Evolutionary conservation across 306 rosid species (phyloP).

Genomic region (Glycine tomentella): DNA sequence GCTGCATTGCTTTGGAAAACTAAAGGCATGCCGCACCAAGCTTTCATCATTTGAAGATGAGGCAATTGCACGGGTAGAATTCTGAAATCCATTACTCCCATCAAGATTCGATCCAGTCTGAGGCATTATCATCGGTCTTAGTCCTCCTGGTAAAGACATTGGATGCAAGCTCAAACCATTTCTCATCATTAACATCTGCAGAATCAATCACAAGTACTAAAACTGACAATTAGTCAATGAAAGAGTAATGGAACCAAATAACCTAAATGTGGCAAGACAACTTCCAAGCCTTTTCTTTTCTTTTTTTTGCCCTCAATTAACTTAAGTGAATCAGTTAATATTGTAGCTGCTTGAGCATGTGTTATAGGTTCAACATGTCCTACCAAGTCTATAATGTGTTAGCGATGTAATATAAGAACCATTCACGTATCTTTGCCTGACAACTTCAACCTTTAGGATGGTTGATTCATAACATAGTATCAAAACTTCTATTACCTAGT

Average conservation of each 20-base stretch:
- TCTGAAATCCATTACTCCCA: constrained; percentile 57
- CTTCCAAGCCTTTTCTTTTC: no score
- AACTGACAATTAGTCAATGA: constrained; percentile 25
- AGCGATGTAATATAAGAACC: background rate
- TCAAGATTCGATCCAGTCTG: constrained; percentile 60
- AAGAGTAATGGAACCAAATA: no score
- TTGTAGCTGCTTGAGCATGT: no score
- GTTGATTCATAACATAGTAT: background rate
- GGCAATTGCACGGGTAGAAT: constrained; percentile 51
- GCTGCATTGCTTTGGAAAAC: constrained; percentile 55
- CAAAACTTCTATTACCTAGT: background rate
- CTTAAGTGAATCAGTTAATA: no score
- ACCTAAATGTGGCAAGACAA: no score
- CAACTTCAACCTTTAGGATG: background rate
- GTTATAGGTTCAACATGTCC: no score
- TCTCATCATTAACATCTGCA: constrained; percentile 86
- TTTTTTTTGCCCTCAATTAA: no score
- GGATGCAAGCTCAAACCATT: constrained; percentile 93
- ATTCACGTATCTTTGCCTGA: background rate
- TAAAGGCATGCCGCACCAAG: constrained; percentile 50
- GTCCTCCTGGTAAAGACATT: constrained; percentile 71
- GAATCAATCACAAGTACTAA: constrained; percentile 48
- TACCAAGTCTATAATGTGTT: background rate
- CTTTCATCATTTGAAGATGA: constrained; percentile 52
- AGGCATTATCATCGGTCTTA: constrained; percentile 64